Evolutionary conservation across 305 asterid species (phyloP), one percentile per base, ranked within the genome.

Genomic region (Euphrasia arctica): DNA sequence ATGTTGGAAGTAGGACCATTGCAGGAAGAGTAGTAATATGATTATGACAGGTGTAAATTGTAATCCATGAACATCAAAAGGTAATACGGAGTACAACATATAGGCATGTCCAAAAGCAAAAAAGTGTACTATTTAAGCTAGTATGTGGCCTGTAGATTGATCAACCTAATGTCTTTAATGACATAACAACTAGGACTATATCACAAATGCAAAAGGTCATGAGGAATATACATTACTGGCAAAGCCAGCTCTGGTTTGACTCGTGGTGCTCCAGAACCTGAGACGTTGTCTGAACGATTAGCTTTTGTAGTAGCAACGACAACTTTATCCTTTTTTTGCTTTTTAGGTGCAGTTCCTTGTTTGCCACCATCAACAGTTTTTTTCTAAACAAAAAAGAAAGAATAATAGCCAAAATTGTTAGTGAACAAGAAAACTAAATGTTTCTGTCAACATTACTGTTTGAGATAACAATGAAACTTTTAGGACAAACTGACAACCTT

Each of bases 161-260:
- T 54, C 14, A 28, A 54, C 14, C 39, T 54, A 25, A 12, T 9
- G 39, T 32, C 34, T 9, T 58, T 54, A 49, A 52, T 55, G 56
- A 74, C 64, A 68, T 52, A 34, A 58, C 3, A 66, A 66, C 5
- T 9, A 61, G 42, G 15, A 66, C 67, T 28, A 54, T 64, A 68
- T 12, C 45, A 54, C 25, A 66, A 62, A 43, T 14, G 45, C 29
- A 64, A 43, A 60, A 65, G 65, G 71, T 14, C 55, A 63, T 43
- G 5, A 10, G 51, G 56, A 70, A 74, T 52, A 65, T 86, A 91
- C 98, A 90, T 80, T 67, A 75, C 76, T 54, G 98, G 96, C 73
- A 87, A 73, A 15, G 97, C 58, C 39, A 92, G 91, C 76, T 84
- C 97, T 12, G 98, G 85, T 75, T 92, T 90, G 54, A 87, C 98